Evolutionary conservation across 2,329 filamentous ascomycete genomes (phyloP).

Genomic region (Dothiorella sarmentorum): DNA sequence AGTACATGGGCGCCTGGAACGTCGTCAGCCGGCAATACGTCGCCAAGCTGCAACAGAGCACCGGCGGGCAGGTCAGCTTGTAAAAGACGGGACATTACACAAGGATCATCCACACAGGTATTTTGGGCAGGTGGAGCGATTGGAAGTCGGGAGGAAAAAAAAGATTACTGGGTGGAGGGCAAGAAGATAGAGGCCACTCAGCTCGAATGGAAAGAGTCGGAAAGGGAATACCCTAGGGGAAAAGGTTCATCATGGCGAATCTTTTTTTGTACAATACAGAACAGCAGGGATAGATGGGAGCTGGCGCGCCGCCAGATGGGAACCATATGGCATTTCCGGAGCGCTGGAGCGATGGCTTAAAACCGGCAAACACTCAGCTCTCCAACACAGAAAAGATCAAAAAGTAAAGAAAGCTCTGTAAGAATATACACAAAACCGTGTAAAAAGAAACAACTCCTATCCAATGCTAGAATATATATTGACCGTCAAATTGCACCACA

Average conservation of each 20-base stretch:
- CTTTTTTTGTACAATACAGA: constrained; percentile 9
- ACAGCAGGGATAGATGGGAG: background rate
- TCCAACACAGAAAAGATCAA: background rate
- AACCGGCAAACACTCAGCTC: background rate
- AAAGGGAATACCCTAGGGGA: too few species aligned
- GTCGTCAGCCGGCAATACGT: constrained; percentile 50
- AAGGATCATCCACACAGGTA: too few species aligned
- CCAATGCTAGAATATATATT: background rate
- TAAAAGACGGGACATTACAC: too few species aligned
- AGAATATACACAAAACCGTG: background rate
- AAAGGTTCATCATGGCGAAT: background rate
- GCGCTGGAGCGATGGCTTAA: background rate
- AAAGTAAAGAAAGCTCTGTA: background rate
- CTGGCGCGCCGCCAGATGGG: background rate
- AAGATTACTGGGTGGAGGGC: too few species aligned
- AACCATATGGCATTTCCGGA: background rate
- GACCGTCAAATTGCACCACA: background rate
- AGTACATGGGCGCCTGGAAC: constrained; percentile 55
- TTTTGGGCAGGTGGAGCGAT: background rate
- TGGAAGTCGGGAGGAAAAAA: background rate
- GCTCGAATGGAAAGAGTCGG: too few species aligned
- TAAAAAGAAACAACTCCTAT: background rate
- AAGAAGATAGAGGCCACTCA: too few species aligned
- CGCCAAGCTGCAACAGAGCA: constrained; percentile 41
- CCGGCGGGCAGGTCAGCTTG: background rate